Base-by-base conservation (phyloP, 345 rosid species). In the Nephelium lappaceum region DNA sequence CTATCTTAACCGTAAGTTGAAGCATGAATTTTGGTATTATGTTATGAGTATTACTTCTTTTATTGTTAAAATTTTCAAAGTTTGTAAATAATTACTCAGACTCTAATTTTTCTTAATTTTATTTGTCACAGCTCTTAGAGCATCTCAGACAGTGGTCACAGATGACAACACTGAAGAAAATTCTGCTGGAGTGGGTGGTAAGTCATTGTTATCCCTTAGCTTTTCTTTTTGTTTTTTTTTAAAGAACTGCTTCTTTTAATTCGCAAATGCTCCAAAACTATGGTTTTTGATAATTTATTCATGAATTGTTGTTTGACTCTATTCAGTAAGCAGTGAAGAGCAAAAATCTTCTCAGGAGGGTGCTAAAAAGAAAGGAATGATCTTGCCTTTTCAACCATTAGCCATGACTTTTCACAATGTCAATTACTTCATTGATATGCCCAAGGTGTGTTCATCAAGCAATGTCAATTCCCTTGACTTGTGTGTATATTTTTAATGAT, bases 381-480 rank as follows among this genome's bases (percentile, higher is more conserved):
- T 93, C 77, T 94, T 95, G 78, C 98, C 98, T 76, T 93, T 95
- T 84, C 88, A 89, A 82, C 98, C 97, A 65, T 86, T 92, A 77
- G 82, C 95, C 82, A 93, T 95, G 97, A 93, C 97, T 72, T 95
- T 95, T 81, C 91, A 88, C 80, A 86, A 93, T 85, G 94, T 95
- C 83, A 95, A 91, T 83, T 95, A 95, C 87, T 95, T 78, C 75
- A 98, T 95, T 76, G 95, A 95, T 80, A 92, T 93, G 95, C 98
- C 98, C 31, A 84, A 86, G 94, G 98, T 93, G 58, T 61, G 47
- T 60, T 31, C 76, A 41, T 57, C 70, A 49, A 6, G 47, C 77
- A 51, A 45, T 39, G 76, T 53, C 68, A 4, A 8, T 25, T 47
- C 45, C 71, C 23, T 79, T 43, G 69, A 51, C 11, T 38, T 24